Percentiles rank a stretch among this genome's conserved stretches.
Evolutionary conservation across 441 rosid species (phyloP).

Genomic region (Eruca vesicaria): DNA sequence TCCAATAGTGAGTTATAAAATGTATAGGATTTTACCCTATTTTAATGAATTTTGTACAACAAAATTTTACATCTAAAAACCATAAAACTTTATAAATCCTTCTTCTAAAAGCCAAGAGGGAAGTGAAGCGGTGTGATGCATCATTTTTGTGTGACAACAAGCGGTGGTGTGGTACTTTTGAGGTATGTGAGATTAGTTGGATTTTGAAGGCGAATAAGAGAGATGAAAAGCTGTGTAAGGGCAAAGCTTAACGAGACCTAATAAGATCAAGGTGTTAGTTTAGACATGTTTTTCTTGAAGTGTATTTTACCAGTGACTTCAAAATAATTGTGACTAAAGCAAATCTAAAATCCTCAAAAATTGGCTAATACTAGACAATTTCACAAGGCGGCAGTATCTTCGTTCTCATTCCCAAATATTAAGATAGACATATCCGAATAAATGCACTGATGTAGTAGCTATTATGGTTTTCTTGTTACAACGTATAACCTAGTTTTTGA

Average conservation of each 20-base stretch:
- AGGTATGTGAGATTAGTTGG: neutral
- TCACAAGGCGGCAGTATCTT: neutral
- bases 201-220: neutral
- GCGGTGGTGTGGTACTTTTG: neutral
- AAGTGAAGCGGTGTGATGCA: neutral
- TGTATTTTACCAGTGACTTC: neutral
- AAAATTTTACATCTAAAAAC: neutral
- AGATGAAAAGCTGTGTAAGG: neutral
- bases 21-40: neutral
- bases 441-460: neutral
- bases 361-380: neutral
- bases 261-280: neutral
- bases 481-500: neutral
- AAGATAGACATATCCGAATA: neutral
- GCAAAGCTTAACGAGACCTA: neutral
- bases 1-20: neutral
- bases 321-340: neutral
- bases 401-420: neutral
- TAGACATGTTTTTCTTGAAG: neutral
- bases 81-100: neutral
- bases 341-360: neutral
- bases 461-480: neutral
- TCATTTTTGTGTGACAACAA: neutral
- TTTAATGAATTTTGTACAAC: neutral
- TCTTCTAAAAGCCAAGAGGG: neutral